Percentiles rank a stretch among this genome's conserved stretches.
phyloP scores from a whole-genome alignment of 352 stramenopile species.

The Plasmopara viticola region DNA sequence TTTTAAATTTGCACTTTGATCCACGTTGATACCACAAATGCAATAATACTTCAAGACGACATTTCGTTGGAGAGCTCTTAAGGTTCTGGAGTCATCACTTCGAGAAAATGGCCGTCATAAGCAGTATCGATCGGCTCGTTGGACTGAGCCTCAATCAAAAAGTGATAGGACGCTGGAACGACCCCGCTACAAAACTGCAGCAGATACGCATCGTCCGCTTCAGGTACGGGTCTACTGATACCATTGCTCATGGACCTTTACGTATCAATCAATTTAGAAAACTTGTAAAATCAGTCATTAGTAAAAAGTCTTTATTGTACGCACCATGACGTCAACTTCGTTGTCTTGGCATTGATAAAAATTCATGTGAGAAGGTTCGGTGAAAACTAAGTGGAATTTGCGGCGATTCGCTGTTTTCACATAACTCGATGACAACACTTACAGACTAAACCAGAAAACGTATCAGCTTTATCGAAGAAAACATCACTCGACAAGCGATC shows the following conservation, averaged over 20 bases:
- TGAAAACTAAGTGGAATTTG: constrained; percentile 56
- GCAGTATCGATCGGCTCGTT: constrained; percentile 44
- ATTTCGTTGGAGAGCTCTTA: too few species aligned
- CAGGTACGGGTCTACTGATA: constrained; percentile 39
- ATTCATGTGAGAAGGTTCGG: constrained; percentile 63
- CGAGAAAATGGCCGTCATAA: constrained; percentile 64
- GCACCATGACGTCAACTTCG: constrained; percentile 60
- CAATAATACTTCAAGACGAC: too few species aligned
- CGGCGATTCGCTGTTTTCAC: constrained; percentile 39
- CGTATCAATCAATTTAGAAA: constrained; percentile 2
- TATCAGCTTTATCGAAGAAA: neutral
- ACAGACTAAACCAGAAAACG: constrained; percentile 26
- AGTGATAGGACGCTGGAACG: constrained; percentile 56
- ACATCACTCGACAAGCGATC: neutral
- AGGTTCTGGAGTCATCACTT: constrained; percentile 9
- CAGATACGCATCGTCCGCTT: constrained; percentile 66
- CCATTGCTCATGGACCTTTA: constrained; percentile 65
- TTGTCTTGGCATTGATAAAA: constrained; percentile 71
- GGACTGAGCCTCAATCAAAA: constrained; percentile 65
- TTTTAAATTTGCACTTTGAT: too few species aligned
- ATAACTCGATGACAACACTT: constrained; percentile 58
- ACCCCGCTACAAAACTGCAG: constrained; percentile 63
- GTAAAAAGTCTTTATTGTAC: constrained; percentile 2
- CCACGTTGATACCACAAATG: too few species aligned
- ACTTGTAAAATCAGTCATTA: neutral